Evolutionary conservation across 2,329 filamentous ascomycete genomes (phyloP).

Genomic region (Alternaria triticimaculans): DNA sequence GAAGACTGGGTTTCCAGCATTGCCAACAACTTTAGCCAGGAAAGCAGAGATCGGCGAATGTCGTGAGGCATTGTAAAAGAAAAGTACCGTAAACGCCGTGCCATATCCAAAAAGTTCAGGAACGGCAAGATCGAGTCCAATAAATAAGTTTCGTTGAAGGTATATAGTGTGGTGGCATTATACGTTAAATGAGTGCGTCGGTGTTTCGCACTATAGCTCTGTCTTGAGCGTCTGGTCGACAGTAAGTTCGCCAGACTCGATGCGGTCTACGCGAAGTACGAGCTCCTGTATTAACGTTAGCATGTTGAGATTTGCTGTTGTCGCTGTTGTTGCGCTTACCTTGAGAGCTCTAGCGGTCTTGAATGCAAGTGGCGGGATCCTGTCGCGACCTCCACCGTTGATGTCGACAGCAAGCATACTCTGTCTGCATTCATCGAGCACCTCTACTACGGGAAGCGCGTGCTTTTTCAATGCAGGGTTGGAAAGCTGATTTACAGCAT

Average conservation of each 20-base stretch:
- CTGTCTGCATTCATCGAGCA: slow-evolving; percentile 68
- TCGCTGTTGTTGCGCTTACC: slow-evolving; percentile 43
- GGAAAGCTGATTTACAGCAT: slow-evolving; percentile 56
- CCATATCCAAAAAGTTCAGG: not conserved
- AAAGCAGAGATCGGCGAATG: not conserved
- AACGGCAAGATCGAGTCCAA: not conserved
- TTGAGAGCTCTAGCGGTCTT: slow-evolving; percentile 84
- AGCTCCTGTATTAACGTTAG: slow-evolving; percentile 45
- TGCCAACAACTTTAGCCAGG: not conserved
- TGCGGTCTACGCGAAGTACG: slow-evolving; percentile 50
- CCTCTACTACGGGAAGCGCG: slow-evolving; percentile 59
- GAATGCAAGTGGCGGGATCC: slow-evolving; percentile 83
- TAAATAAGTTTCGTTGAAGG: not conserved
- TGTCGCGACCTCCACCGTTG: slow-evolving; percentile 66
- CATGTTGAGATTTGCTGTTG: not conserved
- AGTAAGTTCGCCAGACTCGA: slow-evolving; percentile 48
- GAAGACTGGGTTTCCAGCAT: slow-evolving; percentile 16
- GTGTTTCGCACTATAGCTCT: slow-evolving; percentile 32
- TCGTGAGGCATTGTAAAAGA: not conserved
- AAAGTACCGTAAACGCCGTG: not conserved
- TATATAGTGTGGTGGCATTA: not conserved
- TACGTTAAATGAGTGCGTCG: not conserved
- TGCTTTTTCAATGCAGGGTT: slow-evolving; percentile 61
- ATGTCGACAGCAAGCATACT: slow-evolving; percentile 68
- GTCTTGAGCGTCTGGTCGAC: slow-evolving; percentile 42